phyloP scores from a whole-genome alignment of 164 flowering plant species.

The Stephania yunnanensis region DNA sequence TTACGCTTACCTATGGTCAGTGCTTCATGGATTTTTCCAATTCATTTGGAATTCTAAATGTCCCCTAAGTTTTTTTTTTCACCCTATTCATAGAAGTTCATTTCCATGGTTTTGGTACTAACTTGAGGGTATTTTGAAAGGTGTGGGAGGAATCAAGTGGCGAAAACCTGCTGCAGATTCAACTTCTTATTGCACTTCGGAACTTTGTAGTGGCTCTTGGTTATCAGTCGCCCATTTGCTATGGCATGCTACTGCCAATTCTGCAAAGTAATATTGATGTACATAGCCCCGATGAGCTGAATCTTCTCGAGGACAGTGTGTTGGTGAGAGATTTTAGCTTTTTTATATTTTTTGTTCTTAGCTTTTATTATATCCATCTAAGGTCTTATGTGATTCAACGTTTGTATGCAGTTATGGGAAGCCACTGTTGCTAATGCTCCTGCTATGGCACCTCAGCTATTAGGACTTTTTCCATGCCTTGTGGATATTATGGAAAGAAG shows the following conservation, averaged over 20 bases:
- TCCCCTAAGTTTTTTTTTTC: neutral
- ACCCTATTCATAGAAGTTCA: neutral
- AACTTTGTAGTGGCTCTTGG: conserved; percentile 85
- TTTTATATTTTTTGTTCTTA: neutral
- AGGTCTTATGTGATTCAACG: neutral
- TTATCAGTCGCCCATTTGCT: conserved; percentile 69
- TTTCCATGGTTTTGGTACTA: neutral
- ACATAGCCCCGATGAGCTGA: conserved; percentile 82
- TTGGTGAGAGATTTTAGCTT: conserved; percentile 43
- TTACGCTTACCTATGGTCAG: neutral
- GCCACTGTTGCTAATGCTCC: conserved; percentile 80
- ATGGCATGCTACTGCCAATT: conserved; percentile 66
- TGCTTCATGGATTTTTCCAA: neutral
- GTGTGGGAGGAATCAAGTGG: conserved; percentile 93
- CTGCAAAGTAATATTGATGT: conserved; percentile 61
- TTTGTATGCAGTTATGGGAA: conserved; percentile 86
- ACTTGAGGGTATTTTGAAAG: conserved; percentile 24
- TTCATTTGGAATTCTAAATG: neutral
- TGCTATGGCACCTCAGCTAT: conserved; percentile 69
- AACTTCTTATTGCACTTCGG: conserved; percentile 74
- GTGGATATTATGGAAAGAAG: conserved; percentile 72
- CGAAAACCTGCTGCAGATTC: conserved; percentile 90
- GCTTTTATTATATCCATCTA: neutral
- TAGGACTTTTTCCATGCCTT: conserved; percentile 60
- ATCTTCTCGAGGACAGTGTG: conserved; percentile 87